Evolutionary conservation across 495 filamentous ascomycete genomes (phyloP).

Genomic region (Barbatosphaeria neglecta): DNA sequence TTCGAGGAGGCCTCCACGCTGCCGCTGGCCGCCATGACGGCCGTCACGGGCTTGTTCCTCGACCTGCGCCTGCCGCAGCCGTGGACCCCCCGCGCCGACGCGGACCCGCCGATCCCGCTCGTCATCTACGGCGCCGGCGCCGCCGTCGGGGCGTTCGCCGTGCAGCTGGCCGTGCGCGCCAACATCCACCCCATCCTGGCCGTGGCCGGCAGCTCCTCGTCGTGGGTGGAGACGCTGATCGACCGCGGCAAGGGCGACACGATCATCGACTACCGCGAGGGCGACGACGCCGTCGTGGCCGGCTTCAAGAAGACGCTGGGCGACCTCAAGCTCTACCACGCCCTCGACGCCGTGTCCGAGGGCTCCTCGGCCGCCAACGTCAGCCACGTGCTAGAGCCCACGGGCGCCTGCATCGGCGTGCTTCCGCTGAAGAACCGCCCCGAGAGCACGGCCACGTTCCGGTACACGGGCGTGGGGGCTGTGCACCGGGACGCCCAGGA

Average conservation of each 20-base stretch:
- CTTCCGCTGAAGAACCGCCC: slow-evolving; percentile 25
- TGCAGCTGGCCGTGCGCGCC: slow-evolving; percentile 49
- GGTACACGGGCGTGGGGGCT: slow-evolving; percentile 35
- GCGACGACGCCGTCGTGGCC: slow-evolving; percentile 40
- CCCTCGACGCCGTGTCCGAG: slow-evolving; percentile 50
- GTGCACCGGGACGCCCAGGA: slow-evolving; percentile 42
- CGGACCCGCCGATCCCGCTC: slow-evolving; percentile 31
- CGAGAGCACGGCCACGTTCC: slow-evolving; percentile 19
- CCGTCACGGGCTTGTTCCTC: slow-evolving; percentile 25
- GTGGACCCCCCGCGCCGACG: slow-evolving; percentile 34
- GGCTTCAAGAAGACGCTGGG: slow-evolving; percentile 38
- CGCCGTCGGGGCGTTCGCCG: slow-evolving; percentile 52
- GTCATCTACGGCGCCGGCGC: slow-evolving; percentile 41
- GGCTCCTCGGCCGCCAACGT: slow-evolving; percentile 37
- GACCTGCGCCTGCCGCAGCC: slow-evolving; percentile 15
- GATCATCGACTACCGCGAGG: slow-evolving; percentile 59
- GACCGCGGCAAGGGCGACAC: slow-evolving; percentile 53
- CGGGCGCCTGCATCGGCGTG: slow-evolving; percentile 38
- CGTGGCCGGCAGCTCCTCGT: slow-evolving; percentile 43
- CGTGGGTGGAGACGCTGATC: slow-evolving; percentile 47
- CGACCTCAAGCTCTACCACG: slow-evolving; percentile 23
- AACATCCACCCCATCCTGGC: slow-evolving; percentile 60
- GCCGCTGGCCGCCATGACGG: slow-evolving; percentile 29
- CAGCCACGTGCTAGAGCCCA: slow-evolving; percentile 39
- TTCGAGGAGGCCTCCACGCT: slow-evolving; percentile 33